These are phyloP conservation scores for Postia placenta DNA, from an alignment of 768 basidiomycete species.

Conservation along the genomic window DNA sequence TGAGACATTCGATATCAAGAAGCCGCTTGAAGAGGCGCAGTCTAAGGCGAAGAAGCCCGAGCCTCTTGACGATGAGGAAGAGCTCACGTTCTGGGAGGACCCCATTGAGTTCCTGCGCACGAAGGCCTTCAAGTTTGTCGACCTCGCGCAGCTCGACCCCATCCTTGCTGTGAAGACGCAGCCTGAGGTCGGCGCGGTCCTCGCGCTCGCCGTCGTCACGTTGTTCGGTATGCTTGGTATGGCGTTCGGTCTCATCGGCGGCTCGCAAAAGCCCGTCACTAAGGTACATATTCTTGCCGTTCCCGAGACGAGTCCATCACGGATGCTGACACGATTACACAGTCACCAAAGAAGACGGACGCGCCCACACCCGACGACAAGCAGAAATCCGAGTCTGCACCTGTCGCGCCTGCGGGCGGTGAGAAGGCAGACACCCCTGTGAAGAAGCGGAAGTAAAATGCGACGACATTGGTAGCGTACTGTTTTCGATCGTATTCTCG, in stretches of 20 bases:
- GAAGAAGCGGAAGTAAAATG: slow-evolving; percentile 69
- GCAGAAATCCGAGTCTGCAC: slow-evolving; percentile 55
- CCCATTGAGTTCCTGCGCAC: slow-evolving; percentile 76
- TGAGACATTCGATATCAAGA: slow-evolving; percentile 92
- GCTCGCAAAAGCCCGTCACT: slow-evolving; percentile 63
- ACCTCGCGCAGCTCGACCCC: slow-evolving; percentile 70
- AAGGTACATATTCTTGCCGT: slow-evolving; percentile 38
- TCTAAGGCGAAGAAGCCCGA: slow-evolving; percentile 18
- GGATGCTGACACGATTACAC: slow-evolving; percentile 8
- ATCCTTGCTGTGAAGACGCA: slow-evolving; percentile 79
- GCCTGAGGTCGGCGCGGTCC: slow-evolving; percentile 80
- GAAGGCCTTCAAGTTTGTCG: slow-evolving; percentile 76
- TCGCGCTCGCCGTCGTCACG: slow-evolving; percentile 69
- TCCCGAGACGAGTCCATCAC: background rate
- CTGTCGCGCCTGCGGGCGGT: slow-evolving; percentile 67
- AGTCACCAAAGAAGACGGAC: slow-evolving; percentile 79
- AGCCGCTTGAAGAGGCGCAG: slow-evolving; percentile 53
- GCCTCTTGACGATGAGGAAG: slow-evolving; percentile 41
- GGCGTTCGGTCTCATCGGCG: slow-evolving; percentile 74
- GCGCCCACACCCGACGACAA: slow-evolving; percentile 57
- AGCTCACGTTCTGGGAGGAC: slow-evolving; percentile 58
- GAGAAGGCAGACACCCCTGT: slow-evolving; percentile 60
- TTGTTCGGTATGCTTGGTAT: slow-evolving; percentile 81
- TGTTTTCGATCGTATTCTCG: slow-evolving; percentile 8
- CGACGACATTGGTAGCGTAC: slow-evolving; percentile 4